Evolutionary conservation across 768 basidiomycete species (phyloP).

Genomic region (Rhizopogon vulgaris): DNA sequence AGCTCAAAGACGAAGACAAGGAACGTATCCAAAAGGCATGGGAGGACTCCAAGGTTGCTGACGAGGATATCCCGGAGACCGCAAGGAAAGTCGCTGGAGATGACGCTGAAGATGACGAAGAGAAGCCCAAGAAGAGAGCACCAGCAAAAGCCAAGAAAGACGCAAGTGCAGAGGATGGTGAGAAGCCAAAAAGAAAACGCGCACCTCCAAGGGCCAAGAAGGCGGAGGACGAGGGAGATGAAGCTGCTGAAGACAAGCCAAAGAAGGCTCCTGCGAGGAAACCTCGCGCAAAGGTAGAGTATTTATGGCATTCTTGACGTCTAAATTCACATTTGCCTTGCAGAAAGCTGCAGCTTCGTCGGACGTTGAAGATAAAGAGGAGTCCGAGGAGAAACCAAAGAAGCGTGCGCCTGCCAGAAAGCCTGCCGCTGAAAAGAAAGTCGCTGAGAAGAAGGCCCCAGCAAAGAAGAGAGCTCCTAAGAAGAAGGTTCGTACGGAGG

Average conservation of each 20-base stretch:
- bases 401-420: slow-evolving; percentile 40
- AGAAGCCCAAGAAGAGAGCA: slow-evolving; percentile 51
- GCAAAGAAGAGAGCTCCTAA: slow-evolving; percentile 25
- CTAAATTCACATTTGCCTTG: slow-evolving; percentile 6
- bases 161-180: slow-evolving; percentile 27
- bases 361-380: slow-evolving; percentile 25
- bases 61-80: slow-evolving; percentile 75
- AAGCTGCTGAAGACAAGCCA: slow-evolving; percentile 23
- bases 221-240: slow-evolving; percentile 29
- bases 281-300: slow-evolving; percentile 28
- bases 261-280: slow-evolving; percentile 30
- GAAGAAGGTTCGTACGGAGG: slow-evolving; percentile 1
- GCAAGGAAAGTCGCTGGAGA: slow-evolving; percentile 54
- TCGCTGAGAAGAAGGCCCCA: slow-evolving; percentile 37
- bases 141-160: slow-evolving; percentile 33
- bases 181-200: slow-evolving; percentile 31
- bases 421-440: slow-evolving; percentile 40
- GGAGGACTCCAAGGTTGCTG: slow-evolving; percentile 71
- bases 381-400: slow-evolving; percentile 45
- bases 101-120: slow-evolving; percentile 40
- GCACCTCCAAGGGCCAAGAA: slow-evolving; percentile 25
- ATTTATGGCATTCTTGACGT: not conserved
- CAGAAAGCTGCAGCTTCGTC: slow-evolving; percentile 20
- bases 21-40: slow-evolving; percentile 66
- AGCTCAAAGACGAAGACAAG: slow-evolving; percentile 63